Percentiles rank a stretch among this genome's conserved stretches.
phyloP scores from a whole-genome alignment of 176 grass and related monocot species.

The Eremochloa ophiuroides region DNA sequence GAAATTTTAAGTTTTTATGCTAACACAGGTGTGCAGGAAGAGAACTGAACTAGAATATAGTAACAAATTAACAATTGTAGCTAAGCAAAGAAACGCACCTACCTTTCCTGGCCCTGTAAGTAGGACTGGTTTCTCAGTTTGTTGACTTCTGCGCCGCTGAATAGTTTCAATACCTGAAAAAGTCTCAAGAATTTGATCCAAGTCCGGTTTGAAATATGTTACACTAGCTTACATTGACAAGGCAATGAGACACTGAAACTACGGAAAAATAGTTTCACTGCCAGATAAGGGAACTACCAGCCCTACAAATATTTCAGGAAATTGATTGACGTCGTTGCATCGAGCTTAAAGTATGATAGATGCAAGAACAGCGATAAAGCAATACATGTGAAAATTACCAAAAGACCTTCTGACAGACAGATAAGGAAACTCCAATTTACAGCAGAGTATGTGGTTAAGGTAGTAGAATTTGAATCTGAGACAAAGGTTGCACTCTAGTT shows the following conservation, averaged over 20 bases:
- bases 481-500: background rate
- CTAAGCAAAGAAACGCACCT: background rate
- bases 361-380: background rate
- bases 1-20: background rate
- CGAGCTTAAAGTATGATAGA: background rate
- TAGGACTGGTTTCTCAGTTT: constrained; percentile 78
- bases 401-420: background rate
- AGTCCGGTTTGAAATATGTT: background rate
- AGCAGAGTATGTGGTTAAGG: background rate
- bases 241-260: background rate
- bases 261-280: background rate
- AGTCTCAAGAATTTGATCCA: background rate
- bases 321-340: background rate
- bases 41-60: no score
- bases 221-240: background rate
- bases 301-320: background rate
- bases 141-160: constrained; percentile 65
- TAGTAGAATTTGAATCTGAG: background rate
- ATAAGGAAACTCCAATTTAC: background rate
- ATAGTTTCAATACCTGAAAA: constrained; percentile 61
- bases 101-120: constrained; percentile 95
- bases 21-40: background rate
- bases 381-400: background rate
- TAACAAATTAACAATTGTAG: background rate
- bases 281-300: background rate